Evolutionary conservation across 2,329 filamentous ascomycete genomes (phyloP).

Genomic region (Fusarium redolens): DNA sequence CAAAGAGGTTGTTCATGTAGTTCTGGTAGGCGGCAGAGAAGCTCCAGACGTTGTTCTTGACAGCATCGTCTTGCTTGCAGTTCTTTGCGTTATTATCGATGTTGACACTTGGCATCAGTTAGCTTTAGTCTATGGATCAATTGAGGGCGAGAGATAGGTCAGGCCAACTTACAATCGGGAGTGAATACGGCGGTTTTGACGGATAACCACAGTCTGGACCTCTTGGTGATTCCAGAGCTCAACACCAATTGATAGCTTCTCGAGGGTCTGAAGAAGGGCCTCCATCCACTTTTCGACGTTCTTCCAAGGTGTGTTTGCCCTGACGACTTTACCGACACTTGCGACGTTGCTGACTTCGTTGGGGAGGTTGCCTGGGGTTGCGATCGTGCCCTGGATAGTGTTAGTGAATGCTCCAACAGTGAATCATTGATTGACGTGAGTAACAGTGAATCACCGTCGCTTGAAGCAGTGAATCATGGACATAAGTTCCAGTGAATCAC

Average conservation of each 20-base stretch:
- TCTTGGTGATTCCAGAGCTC: background rate
- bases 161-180: background rate
- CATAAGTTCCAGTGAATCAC: background rate
- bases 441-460: background rate
- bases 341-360: background rate
- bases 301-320: background rate
- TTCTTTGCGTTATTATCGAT: background rate
- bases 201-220: background rate
- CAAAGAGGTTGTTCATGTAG: background rate
- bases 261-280: background rate
- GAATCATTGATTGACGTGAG: background rate
- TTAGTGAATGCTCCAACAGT: background rate
- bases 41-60: background rate
- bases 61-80: background rate
- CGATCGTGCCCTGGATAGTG: background rate
- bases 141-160: background rate
- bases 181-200: slow-evolving; percentile 10
- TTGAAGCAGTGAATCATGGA: no score
- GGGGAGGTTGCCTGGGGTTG: background rate
- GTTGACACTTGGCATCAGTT: background rate
- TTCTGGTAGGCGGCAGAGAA: background rate
- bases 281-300: background rate
- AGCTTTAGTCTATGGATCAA: background rate
- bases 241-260: slow-evolving; percentile 6
- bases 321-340: background rate